Percentiles rank a stretch among this genome's conserved stretches.
Conservation (phyloP, 352 stramenopile genomes). For the Phytopythium cucurbitacearum region DNA sequence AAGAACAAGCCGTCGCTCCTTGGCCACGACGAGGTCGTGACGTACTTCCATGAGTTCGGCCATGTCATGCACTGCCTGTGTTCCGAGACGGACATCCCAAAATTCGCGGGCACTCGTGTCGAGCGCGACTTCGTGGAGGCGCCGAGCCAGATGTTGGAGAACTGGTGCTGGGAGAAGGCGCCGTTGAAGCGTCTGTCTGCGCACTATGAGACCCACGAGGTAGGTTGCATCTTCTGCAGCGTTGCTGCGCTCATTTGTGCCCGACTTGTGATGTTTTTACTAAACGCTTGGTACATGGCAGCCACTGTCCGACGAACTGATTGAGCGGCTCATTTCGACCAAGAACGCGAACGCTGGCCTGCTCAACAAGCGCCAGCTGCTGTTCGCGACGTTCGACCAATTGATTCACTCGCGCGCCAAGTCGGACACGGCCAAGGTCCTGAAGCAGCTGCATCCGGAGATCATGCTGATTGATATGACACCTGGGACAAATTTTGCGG, state of each 20-base stretch:
- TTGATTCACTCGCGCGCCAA: conserved; percentile 79
- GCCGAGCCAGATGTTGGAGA: conserved; percentile 90
- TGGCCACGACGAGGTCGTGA: conserved; percentile 83
- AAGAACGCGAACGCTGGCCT: conserved; percentile 85
- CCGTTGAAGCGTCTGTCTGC: conserved; percentile 81
- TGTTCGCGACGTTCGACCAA: conserved; percentile 84
- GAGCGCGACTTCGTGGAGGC: conserved; percentile 89
- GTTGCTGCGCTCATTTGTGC: conserved; percentile 2
- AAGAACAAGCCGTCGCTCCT: conserved; percentile 78
- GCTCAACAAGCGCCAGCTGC: conserved; percentile 78
- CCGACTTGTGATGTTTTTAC: conserved; percentile 6
- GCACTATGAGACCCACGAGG: conserved; percentile 73
- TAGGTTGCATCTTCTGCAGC: conserved; percentile 9
- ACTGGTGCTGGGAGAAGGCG: conserved; percentile 89
- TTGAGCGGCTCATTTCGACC: conserved; percentile 77
- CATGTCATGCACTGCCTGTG: conserved; percentile 91
- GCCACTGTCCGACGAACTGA: conserved; percentile 78
- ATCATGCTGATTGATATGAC: conserved; percentile 89
- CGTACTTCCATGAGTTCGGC: conserved; percentile 89
- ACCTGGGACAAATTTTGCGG: conserved; percentile 77
- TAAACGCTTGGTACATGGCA: conserved; percentile 8
- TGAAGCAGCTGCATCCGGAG: conserved; percentile 79
- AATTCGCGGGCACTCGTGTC: conserved; percentile 72
- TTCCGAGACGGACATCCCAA: conserved; percentile 72
- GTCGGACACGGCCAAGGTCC: conserved; percentile 73